Percentiles rank a stretch among this genome's conserved stretches.
Evolutionary conservation across 1,284 basidiomycete genomes (phyloP).

Genomic region (Sporisorium graminicola): DNA sequence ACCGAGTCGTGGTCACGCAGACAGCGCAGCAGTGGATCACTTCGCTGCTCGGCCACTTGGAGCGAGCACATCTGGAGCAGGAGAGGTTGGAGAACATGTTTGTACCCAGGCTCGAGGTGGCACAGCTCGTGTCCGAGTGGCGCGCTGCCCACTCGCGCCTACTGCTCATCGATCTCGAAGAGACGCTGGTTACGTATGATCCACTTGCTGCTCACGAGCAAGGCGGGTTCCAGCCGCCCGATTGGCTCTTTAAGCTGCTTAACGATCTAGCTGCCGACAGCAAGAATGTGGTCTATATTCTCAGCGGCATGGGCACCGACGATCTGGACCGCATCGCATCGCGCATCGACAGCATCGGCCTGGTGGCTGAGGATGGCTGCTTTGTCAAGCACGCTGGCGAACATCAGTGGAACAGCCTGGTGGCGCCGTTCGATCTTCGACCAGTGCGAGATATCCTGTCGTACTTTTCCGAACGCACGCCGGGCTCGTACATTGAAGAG

Average conservation of each 20-base stretch:
- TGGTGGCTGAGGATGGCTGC: constrained; percentile 89
- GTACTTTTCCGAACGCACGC: constrained; percentile 88
- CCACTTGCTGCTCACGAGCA: constrained; percentile 66
- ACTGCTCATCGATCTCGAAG: constrained; percentile 83
- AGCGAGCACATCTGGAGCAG: constrained; percentile 65
- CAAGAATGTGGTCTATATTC: constrained; percentile 83
- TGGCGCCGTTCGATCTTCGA: constrained; percentile 80
- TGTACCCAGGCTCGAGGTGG: constrained; percentile 65
- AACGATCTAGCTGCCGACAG: constrained; percentile 76
- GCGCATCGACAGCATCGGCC: constrained; percentile 78
- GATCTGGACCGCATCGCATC: constrained; percentile 75
- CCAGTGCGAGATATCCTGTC: constrained; percentile 80
- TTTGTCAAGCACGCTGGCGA: constrained; percentile 77
- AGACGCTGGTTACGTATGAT: constrained; percentile 76
- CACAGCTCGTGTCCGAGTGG: constrained; percentile 71
- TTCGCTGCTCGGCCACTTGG: constrained; percentile 75
- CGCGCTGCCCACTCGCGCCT: constrained; percentile 74
- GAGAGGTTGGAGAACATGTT: constrained; percentile 62
- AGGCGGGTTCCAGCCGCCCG: constrained; percentile 73
- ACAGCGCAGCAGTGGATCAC: constrained; percentile 86
- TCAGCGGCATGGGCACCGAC: constrained; percentile 80
- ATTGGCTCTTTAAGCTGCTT: constrained; percentile 75
- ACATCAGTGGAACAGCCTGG: constrained; percentile 80
- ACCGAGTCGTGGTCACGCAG: constrained; percentile 86
- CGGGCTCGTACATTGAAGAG: constrained; percentile 85